phyloP scores from a whole-genome alignment of 2,329 filamentous ascomycete genomes.

The Penicillium freii region DNA sequence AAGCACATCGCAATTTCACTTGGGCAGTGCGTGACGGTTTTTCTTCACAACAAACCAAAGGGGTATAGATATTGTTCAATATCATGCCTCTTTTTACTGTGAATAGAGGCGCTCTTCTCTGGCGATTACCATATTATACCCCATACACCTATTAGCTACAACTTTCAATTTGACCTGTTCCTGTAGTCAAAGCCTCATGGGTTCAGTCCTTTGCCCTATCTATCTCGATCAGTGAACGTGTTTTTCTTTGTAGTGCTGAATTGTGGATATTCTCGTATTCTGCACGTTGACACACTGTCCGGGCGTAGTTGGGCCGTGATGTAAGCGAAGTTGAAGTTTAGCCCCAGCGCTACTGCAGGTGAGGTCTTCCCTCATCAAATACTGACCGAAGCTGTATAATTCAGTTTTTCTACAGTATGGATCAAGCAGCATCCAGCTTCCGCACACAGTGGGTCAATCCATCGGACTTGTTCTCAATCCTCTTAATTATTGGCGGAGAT shows the following conservation, averaged over 20 bases:
- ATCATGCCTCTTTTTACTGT: background rate
- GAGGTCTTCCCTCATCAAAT: too few species aligned
- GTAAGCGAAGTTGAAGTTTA: background rate
- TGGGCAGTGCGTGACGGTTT: background rate
- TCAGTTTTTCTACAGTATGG: background rate
- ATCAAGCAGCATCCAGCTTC: background rate
- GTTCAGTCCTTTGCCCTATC: background rate
- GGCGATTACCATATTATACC: background rate
- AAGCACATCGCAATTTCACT: background rate
- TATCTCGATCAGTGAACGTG: background rate
- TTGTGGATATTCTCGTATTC: constrained; percentile 1
- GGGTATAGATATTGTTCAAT: background rate
- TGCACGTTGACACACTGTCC: background rate
- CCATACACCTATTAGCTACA: background rate
- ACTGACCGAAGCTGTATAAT: background rate
- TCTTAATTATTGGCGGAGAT: constrained; percentile 40
- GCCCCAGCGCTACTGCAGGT: background rate
- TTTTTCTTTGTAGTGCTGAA: background rate
- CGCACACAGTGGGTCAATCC: constrained; percentile 18
- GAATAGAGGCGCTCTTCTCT: background rate
- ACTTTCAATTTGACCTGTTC: background rate
- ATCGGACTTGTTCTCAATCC: constrained; percentile 32
- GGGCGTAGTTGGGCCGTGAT: background rate
- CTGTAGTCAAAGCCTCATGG: background rate
- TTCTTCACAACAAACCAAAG: background rate